phyloP scores from a whole-genome alignment of 352 stramenopile species.

The Thraustochytrium aureum region DNA sequence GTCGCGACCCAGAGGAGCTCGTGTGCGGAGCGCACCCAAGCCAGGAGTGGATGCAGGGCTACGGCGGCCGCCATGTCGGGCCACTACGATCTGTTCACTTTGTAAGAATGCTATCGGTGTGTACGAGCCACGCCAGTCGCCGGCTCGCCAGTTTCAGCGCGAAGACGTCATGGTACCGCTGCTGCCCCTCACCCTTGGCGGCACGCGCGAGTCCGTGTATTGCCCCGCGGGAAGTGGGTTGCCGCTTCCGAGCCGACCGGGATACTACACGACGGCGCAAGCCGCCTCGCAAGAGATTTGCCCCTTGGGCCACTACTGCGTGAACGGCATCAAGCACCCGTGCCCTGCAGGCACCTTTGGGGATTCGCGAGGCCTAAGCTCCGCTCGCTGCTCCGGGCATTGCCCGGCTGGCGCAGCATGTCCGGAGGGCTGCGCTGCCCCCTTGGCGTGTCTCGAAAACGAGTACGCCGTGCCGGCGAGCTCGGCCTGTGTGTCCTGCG shows the following conservation, averaged over 20 bases:
- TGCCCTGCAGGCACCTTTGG: conserved; percentile 74
- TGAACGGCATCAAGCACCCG: conserved; percentile 63
- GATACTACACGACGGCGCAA: conserved; percentile 16
- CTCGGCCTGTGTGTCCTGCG: conserved; percentile 14
- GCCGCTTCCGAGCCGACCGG: not conserved
- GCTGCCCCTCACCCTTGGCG: conserved; percentile 12
- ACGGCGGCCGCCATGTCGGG: conserved; percentile 16
- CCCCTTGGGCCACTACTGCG: conserved; percentile 67
- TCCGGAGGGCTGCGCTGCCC: conserved; percentile 55
- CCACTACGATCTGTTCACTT: conserved; percentile 21
- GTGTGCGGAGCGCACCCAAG: conserved; percentile 33
- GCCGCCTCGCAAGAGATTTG: conserved; percentile 65
- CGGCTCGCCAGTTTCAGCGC: not conserved
- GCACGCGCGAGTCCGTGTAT: not conserved
- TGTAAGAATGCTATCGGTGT: conserved; percentile 20
- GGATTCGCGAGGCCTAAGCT: conserved; percentile 59
- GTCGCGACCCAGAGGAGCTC: not conserved
- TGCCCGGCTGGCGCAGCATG: conserved; percentile 71
- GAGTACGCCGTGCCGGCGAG: conserved; percentile 9
- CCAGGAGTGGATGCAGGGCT: conserved; percentile 35
- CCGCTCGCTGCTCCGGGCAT: conserved; percentile 63
- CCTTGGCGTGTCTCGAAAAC: not conserved
- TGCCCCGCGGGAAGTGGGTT: conserved; percentile 3
- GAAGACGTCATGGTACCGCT: conserved; percentile 31
- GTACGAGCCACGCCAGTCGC: not conserved